Conservation (phyloP, 768 basidiomycete genomes). For the Serendipita indica region DNA sequence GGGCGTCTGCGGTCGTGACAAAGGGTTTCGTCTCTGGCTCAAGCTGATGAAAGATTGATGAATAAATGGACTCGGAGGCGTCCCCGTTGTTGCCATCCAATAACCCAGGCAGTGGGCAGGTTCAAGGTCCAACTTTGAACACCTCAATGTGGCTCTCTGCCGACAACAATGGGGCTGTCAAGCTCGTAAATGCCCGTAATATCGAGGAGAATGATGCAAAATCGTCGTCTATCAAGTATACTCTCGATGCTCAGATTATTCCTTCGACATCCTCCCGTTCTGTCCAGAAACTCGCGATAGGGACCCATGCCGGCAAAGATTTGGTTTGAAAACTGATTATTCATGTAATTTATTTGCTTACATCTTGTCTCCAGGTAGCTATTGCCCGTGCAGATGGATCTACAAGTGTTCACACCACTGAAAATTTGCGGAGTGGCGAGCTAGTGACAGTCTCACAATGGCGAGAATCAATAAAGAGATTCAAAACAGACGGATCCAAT, state of each 20-base stretch:
- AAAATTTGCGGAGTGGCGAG: conserved; percentile 25
- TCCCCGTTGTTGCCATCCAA: conserved; percentile 7
- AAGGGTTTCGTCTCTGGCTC: not conserved
- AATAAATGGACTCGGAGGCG: conserved; percentile 6
- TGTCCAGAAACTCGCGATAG: conserved; percentile 3
- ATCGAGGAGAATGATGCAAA: not conserved
- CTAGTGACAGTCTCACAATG: conserved; percentile 35
- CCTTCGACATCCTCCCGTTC: not conserved
- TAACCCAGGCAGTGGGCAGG: not conserved
- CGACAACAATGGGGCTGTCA: not conserved
- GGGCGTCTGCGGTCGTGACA: not conserved
- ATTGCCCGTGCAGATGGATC: conserved; percentile 51
- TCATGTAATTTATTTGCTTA: not conserved
- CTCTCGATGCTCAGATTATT: not conserved
- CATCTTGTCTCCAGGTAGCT: conserved; percentile 33
- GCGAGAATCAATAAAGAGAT: conserved; percentile 39
- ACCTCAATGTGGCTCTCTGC: not conserved
- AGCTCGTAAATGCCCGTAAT: not conserved
- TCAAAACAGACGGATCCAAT: conserved; percentile 23
- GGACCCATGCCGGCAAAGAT: not conserved
- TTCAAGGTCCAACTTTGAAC: not conserved
- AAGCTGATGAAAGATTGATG: not conserved
- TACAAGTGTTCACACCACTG: conserved; percentile 29
- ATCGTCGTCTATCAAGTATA: not conserved
- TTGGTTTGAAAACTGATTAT: conserved; percentile 11